These are phyloP conservation scores for Thraustochytrium sp. DNA, from an alignment of 352 stramenopile species.

Conservation along the genomic window DNA sequence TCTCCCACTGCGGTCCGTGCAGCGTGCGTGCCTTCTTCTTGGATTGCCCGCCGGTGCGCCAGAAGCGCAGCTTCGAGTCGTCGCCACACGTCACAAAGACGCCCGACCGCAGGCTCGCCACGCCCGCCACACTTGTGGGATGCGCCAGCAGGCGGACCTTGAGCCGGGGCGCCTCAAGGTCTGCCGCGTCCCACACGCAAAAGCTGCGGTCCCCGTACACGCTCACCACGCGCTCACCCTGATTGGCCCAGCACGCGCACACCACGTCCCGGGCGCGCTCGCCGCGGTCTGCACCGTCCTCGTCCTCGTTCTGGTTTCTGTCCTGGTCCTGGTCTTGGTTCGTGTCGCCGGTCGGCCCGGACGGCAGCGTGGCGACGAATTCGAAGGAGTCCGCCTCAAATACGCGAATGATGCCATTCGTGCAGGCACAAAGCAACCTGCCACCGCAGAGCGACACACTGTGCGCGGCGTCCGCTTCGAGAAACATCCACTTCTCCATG, in stretches of 20 bases:
- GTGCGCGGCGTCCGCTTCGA: constrained; percentile 9
- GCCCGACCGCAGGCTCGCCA: not conserved
- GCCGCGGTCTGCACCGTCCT: not conserved
- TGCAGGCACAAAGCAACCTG: constrained; percentile 29
- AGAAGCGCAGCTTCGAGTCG: constrained; percentile 4
- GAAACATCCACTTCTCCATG: constrained; percentile 48
- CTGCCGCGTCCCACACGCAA: constrained; percentile 65
- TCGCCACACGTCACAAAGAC: constrained; percentile 22
- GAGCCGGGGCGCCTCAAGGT: constrained; percentile 53
- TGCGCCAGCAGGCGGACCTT: not conserved
- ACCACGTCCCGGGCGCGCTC: not conserved
- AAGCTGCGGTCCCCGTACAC: constrained; percentile 68
- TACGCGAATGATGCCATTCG: constrained; percentile 40
- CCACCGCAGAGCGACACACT: constrained; percentile 3
- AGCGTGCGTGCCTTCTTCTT: not conserved
- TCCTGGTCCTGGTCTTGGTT: not conserved
- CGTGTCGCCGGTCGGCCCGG: not conserved
- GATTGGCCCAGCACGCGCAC: not conserved
- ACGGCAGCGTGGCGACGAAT: constrained; percentile 38
- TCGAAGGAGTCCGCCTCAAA: constrained; percentile 38
- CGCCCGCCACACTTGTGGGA: not conserved
- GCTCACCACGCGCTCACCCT: not conserved
- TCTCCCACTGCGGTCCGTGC: not conserved
- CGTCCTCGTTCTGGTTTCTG: not conserved
- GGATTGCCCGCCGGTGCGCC: not conserved